A percentile compares a stretch with the other conserved stretches of the same genome.
These are phyloP conservation scores for Decorospora gaudefroyi DNA, from an alignment of 2,329 filamentous ascomycete species.

Conservation along the genomic window DNA sequence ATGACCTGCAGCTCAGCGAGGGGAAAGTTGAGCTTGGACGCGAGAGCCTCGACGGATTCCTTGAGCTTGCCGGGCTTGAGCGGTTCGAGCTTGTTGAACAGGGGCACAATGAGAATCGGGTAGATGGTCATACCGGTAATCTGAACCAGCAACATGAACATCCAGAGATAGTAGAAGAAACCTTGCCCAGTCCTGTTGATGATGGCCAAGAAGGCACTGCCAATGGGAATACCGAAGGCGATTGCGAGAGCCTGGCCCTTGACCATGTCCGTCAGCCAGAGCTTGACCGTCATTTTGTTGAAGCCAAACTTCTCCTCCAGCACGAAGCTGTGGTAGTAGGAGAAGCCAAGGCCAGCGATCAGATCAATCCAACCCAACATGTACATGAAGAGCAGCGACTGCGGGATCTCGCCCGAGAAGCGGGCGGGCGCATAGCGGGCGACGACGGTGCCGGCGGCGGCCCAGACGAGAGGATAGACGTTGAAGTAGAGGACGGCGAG, in stretches of 20 bases:
- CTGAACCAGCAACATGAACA: conserved; percentile 87
- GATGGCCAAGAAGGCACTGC: conserved; percentile 90
- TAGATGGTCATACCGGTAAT: conserved; percentile 96
- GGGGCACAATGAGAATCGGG: conserved; percentile 86
- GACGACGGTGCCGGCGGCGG: conserved; percentile 74
- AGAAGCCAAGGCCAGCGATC: conserved; percentile 75
- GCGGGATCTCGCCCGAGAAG: conserved; percentile 89
- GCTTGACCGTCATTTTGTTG: conserved; percentile 92
- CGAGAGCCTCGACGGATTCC: conserved; percentile 81
- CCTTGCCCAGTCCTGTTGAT: conserved; percentile 89
- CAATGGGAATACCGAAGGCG: conserved; percentile 80
- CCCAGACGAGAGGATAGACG: conserved; percentile 88
- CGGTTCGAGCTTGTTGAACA: conserved; percentile 98
- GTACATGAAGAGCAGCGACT: conserved; percentile 91
- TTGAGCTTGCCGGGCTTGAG: conserved; percentile 87
- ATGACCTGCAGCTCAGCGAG: conserved; percentile 94
- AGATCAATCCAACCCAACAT: conserved; percentile 82
- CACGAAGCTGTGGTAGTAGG: conserved; percentile 92
- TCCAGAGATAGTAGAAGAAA: conserved; percentile 98
- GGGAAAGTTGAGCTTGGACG: conserved; percentile 84
- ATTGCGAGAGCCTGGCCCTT: conserved; percentile 85
- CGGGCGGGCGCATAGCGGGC: conserved; percentile 73
- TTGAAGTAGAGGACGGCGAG: conserved; percentile 88
- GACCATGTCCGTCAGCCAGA: conserved; percentile 88
- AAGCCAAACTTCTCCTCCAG: conserved; percentile 97